Evolutionary conservation across 768 basidiomycete genomes (phyloP), one percentile per base, ranked within the genome.

Genomic region (Dioszegia aurantiaca): DNA sequence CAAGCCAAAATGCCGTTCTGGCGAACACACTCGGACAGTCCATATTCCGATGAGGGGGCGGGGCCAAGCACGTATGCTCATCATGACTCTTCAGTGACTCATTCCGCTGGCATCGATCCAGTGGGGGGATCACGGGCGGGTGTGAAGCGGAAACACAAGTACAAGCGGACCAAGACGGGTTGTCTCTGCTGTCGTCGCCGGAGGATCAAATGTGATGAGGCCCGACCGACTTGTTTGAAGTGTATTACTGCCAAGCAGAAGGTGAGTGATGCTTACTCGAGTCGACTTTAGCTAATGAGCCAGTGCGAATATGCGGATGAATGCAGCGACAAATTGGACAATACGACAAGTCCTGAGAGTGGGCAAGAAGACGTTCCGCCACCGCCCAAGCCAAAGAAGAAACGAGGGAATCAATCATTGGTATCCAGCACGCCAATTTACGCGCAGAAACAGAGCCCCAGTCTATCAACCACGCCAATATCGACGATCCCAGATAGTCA

Each of bases 171-270:
- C 78, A 92, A 94, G 80, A 91, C 90, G 0, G 92, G 92, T 23
- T 97, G 92, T 74, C 79, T 94, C 73, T 92, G 89, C 41, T 97
- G 92, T 82, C 83, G 92, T 68, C 84, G 85, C 62, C 92, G 93
- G 82, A 89, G 94, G 82, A 90, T 97, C 71, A 95, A 95, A 87
- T 97, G 92, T 77, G 92, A 93, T 75, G 92, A 97, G 78, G 83
- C 83, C 12, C 89, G 91, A 73, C 92, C 91, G 55, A 83, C 82
- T 57, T 94, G 91, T 79, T 84, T 85, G 80, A 84, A 90, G 33
- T 94, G 90, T 68, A 83, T 85, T 24, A 88, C 89, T 76, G 87
- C 88, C 10, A 87, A 90, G 68, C 82, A 89, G 76, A 87, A 90
- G 42, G 71, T 75, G 54, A 59, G 72, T 62, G 17, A 37, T 23